A percentile compares a stretch with the other conserved stretches of the same genome.
These are phyloP conservation scores for Carex parvula DNA, from an alignment of 176 grass and related monocot genomes.

Conservation along the genomic window DNA sequence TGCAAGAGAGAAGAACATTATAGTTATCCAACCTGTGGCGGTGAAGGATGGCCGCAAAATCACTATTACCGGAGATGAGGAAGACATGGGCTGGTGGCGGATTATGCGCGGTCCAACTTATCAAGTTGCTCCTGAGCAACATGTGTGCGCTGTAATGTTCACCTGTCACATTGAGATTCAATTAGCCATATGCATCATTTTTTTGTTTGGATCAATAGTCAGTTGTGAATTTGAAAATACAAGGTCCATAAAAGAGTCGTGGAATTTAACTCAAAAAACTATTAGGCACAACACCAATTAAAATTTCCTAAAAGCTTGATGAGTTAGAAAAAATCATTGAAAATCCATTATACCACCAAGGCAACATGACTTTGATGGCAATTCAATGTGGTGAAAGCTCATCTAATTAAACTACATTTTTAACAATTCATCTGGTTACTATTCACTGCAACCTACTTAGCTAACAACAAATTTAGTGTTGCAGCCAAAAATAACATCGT, in stretches of 20 bases:
- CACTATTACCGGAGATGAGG: constrained; percentile 42
- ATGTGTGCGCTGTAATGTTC: too few species aligned
- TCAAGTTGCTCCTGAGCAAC: too few species aligned
- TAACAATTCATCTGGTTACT: background rate
- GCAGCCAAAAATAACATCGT: background rate
- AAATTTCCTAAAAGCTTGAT: background rate
- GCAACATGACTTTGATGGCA: background rate
- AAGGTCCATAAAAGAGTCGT: background rate
- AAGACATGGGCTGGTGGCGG: too few species aligned
- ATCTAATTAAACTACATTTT: background rate
- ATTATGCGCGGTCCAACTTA: too few species aligned
- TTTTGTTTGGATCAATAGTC: background rate
- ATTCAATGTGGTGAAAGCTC: background rate
- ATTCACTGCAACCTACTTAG: background rate
- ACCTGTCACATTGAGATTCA: too few species aligned
- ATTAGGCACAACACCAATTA: background rate
- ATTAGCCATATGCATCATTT: constrained; percentile 16
- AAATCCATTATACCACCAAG: background rate
- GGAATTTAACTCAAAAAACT: background rate
- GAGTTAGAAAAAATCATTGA: background rate
- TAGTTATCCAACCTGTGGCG: constrained; percentile 89
- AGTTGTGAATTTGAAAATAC: background rate
- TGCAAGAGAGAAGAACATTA: constrained; percentile 74
- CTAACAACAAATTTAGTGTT: background rate
- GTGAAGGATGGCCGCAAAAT: constrained; percentile 76